Evolutionary conservation across 805 yeast genomes (phyloP).

Genomic region (Sungouiozyma ichnusensis): DNA sequence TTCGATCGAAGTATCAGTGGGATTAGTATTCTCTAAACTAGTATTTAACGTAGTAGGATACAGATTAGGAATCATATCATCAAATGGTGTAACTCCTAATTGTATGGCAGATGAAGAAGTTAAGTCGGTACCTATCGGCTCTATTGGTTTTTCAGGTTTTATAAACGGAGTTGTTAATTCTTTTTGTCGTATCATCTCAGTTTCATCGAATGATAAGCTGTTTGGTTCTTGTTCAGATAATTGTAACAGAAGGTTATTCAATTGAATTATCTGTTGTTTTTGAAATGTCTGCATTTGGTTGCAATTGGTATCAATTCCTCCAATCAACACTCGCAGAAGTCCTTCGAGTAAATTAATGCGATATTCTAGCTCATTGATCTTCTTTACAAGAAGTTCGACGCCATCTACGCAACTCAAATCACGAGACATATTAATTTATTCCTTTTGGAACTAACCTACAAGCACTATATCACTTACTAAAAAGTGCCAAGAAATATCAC

Average conservation of each 20-base stretch:
- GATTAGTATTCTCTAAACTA: not conserved
- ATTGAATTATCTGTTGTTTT: not conserved
- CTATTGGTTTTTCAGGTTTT: not conserved
- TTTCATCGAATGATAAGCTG: not conserved
- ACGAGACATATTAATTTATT: not conserved
- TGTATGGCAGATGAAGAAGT: not conserved
- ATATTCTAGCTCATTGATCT: not conserved
- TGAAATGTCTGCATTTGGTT: not conserved
- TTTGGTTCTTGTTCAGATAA: not conserved
- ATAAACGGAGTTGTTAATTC: not conserved
- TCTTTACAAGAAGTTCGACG: not conserved
- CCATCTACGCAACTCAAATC: not conserved
- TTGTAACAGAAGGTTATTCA: not conserved
- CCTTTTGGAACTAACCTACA: too few species aligned
- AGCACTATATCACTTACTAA: too few species aligned
- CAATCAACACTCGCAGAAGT: not conserved
- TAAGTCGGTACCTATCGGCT: not conserved
- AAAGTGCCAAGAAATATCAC: not conserved
- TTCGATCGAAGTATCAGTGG: not conserved
- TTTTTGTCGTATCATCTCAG: not conserved
- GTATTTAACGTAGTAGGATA: not conserved
- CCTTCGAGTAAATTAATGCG: not conserved
- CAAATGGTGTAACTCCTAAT: not conserved
- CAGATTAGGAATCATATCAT: not conserved
- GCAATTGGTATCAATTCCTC: not conserved